phyloP scores from a whole-genome alignment of 2,329 filamentous ascomycete genomes.

The Aspergillus sp. region DNA sequence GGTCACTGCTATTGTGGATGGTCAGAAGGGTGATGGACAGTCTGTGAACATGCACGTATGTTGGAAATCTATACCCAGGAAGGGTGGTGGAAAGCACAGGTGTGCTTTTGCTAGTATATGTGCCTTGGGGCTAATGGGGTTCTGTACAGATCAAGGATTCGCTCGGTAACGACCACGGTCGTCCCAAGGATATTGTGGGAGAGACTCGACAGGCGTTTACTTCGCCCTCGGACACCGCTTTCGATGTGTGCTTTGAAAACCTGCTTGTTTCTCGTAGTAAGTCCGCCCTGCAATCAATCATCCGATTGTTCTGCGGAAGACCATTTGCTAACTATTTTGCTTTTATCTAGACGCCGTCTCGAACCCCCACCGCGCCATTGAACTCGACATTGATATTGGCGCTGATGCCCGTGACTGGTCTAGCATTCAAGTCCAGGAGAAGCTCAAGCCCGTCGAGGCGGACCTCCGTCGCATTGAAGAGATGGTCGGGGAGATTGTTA shows the following conservation, averaged over 20 bases:
- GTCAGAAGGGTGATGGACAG: slow-evolving; percentile 87
- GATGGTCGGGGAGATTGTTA: slow-evolving; percentile 79
- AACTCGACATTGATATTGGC: slow-evolving; percentile 93
- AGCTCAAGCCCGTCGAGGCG: slow-evolving; percentile 94
- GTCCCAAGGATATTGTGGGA: slow-evolving; percentile 83
- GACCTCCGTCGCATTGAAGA: slow-evolving; percentile 92
- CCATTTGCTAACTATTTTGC: too few relatives aligned
- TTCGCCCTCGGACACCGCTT: slow-evolving; percentile 82
- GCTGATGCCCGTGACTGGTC: slow-evolving; percentile 98
- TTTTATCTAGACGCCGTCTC: slow-evolving; percentile 29
- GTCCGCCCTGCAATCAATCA: slow-evolving; percentile 19
- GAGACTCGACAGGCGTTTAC: slow-evolving; percentile 94
- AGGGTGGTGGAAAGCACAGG: background rate
- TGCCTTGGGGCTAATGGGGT: background rate
- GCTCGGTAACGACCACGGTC: slow-evolving; percentile 91
- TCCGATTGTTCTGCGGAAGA: background rate
- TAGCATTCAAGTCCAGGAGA: slow-evolving; percentile 91
- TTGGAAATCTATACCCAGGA: slow-evolving; percentile 2
- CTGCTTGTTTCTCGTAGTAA: slow-evolving; percentile 61
- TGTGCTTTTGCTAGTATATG: background rate
- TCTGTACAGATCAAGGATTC: slow-evolving; percentile 77
- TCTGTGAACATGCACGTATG: slow-evolving; percentile 85
- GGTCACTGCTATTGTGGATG: slow-evolving; percentile 83
- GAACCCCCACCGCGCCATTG: slow-evolving; percentile 64
- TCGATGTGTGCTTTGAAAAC: slow-evolving; percentile 97